phyloP scores from a whole-genome alignment of 768 basidiomycete species.

The Boletus eberwhitei region DNA sequence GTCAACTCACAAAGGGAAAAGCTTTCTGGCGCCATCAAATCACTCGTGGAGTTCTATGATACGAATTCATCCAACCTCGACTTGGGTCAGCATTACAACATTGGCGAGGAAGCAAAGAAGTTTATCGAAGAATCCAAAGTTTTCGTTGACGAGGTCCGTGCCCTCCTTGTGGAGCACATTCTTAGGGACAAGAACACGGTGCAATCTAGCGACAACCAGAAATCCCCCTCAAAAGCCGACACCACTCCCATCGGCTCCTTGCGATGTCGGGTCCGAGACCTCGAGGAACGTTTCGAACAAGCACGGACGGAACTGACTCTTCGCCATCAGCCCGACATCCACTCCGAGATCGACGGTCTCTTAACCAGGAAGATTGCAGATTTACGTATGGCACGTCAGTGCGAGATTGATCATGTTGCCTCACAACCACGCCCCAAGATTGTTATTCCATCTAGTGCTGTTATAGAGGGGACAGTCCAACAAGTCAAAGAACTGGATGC shows the following conservation, averaged over 20 bases:
- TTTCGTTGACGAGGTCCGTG: slow-evolving; percentile 24
- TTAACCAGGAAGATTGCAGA: slow-evolving; percentile 16
- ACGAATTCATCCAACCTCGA: slow-evolving; percentile 21
- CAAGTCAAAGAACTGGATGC: slow-evolving; percentile 20
- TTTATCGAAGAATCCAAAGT: slow-evolving; percentile 27
- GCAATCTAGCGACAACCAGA: neutral
- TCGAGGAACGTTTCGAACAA: slow-evolving; percentile 32
- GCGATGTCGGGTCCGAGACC: slow-evolving; percentile 16
- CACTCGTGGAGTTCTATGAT: slow-evolving; percentile 25
- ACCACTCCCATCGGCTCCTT: slow-evolving; percentile 7
- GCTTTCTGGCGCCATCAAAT: slow-evolving; percentile 21
- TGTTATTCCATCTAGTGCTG: slow-evolving; percentile 15
- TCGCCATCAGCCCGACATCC: slow-evolving; percentile 15
- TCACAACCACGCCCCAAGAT: slow-evolving; percentile 18
- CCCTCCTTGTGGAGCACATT: slow-evolving; percentile 21
- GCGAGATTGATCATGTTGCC: slow-evolving; percentile 17
- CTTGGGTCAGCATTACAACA: slow-evolving; percentile 27
- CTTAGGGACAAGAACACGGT: slow-evolving; percentile 14
- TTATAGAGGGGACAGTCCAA: slow-evolving; percentile 20
- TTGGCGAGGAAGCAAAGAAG: slow-evolving; percentile 16
- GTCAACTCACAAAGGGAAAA: slow-evolving; percentile 23
- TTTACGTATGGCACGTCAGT: slow-evolving; percentile 21
- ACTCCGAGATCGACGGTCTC: slow-evolving; percentile 17
- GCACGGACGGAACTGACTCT: slow-evolving; percentile 30
- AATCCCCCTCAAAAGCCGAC: neutral